Conservation (phyloP, 176 grass and related monocot genomes). For the Coix lacrymajobi region DNA sequence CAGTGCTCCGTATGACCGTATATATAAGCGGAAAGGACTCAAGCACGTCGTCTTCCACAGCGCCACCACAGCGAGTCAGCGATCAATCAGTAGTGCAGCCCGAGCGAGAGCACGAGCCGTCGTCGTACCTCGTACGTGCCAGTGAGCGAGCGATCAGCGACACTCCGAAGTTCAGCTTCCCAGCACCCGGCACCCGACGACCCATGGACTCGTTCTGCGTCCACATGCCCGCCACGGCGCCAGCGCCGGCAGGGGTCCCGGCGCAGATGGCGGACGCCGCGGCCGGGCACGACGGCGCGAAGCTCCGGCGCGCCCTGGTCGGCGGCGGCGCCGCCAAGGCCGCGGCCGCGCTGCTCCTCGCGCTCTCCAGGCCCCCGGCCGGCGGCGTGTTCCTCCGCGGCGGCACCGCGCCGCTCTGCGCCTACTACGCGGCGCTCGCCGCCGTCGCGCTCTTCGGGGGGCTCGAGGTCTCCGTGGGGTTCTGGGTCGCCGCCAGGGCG, state of each 20-base stretch:
- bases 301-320: not conserved
- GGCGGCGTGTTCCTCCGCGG: constrained; percentile 22
- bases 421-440: not conserved
- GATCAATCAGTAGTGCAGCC: not conserved
- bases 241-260: not conserved
- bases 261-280: not conserved
- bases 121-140: too few relatives aligned
- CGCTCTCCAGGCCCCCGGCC: not conserved
- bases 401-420: not conserved
- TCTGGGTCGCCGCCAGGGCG: constrained; percentile 15
- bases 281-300: not conserved
- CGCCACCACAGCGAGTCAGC: not conserved
- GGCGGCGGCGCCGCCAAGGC: not conserved
- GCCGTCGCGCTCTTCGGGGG: not conserved
- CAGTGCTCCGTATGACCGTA: too few relatives aligned
- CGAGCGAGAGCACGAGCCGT: not conserved
- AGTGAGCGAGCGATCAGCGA: not conserved
- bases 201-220: constrained; percentile 9
- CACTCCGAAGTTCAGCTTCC: not conserved
- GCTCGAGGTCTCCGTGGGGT: not conserved
- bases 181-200: not conserved
- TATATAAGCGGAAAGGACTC: not conserved
- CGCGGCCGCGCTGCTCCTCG: not conserved
- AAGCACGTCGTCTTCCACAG: not conserved
- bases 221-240: not conserved